Percentiles rank a stretch among this genome's conserved stretches.
Evolutionary conservation across 1,284 basidiomycete genomes (phyloP).

Genomic region (Porogramme epimiltina): DNA sequence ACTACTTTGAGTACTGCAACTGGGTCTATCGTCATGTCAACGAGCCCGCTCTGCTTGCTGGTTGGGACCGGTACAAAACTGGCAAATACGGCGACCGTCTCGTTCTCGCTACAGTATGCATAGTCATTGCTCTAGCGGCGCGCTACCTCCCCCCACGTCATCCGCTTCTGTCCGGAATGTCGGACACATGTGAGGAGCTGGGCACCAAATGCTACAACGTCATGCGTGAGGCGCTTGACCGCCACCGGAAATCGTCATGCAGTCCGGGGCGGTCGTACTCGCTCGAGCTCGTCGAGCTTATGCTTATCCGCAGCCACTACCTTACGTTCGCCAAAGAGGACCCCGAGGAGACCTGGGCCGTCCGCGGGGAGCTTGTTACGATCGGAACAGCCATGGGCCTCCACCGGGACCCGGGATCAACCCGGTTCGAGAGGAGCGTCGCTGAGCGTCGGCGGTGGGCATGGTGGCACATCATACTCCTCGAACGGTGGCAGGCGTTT

Average conservation of each 20-base stretch:
- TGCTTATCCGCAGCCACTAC: conserved; percentile 70
- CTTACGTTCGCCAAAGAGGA: conserved; percentile 71
- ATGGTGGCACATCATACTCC: conserved; percentile 82
- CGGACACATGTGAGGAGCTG: conserved; percentile 54
- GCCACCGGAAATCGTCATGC: conserved; percentile 54
- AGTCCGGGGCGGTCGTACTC: conserved; percentile 50
- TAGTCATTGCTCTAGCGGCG: conserved; percentile 69
- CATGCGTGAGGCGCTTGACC: conserved; percentile 63
- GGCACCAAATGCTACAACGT: conserved; percentile 67
- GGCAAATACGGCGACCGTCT: conserved; percentile 66
- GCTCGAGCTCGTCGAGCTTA: conserved; percentile 73
- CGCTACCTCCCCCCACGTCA: conserved; percentile 72
- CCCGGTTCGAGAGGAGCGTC: conserved; percentile 63
- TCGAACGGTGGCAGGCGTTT: conserved; percentile 84
- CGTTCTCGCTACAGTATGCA: conserved; percentile 67
- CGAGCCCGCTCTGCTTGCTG: conserved; percentile 54
- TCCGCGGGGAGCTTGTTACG: conserved; percentile 69
- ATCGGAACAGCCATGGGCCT: conserved; percentile 80
- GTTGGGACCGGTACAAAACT: conserved; percentile 73
- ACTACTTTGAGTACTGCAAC: conserved; percentile 83
- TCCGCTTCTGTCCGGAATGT: conserved; percentile 50
- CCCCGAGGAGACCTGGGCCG: conserved; percentile 76
- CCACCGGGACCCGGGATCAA: conserved; percentile 77
- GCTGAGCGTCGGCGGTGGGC: conserved; percentile 81
- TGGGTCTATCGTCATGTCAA: conserved; percentile 83